A percentile compares a stretch with the other conserved stretches of the same genome.
phyloP scores from a whole-genome alignment of 2,329 filamentous ascomycete genomes.

The Thelonectria olida region DNA sequence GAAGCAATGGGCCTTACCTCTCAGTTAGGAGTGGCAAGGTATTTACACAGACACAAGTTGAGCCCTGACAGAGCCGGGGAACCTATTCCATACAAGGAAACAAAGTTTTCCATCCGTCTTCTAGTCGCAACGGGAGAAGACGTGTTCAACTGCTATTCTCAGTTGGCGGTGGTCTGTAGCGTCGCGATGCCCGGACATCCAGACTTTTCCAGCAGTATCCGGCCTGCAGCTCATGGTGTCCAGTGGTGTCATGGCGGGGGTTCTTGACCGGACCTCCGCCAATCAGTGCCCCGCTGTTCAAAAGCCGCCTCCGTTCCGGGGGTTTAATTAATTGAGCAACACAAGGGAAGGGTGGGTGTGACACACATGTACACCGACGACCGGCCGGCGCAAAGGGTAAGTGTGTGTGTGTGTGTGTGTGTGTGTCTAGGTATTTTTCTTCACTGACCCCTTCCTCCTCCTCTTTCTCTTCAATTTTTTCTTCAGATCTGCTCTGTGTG shows the following conservation, averaged over 20 bases:
- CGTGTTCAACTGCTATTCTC: not conserved
- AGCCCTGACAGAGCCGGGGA: too few relatives aligned
- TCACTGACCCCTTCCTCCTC: constrained; percentile 1
- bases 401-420: too few relatives aligned
- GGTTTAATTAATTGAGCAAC: too few relatives aligned
- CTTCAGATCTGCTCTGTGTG: not conserved
- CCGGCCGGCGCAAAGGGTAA: constrained; percentile 35
- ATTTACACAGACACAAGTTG: too few relatives aligned
- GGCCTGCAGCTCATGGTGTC: not conserved
- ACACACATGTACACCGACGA: constrained; percentile 34
- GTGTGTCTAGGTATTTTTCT: constrained; percentile 14
- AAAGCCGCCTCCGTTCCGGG: constrained; percentile 21
- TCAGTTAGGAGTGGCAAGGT: too few relatives aligned
- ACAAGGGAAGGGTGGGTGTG: constrained; percentile 21
- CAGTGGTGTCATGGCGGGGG: constrained; percentile 26
- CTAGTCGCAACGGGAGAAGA: not conserved
- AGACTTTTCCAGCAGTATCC: not conserved
- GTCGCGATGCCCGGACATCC: not conserved
- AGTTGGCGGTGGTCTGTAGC: not conserved
- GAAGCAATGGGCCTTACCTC: too few relatives aligned
- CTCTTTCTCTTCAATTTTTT: constrained; percentile 1
- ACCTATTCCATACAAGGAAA: too few relatives aligned
- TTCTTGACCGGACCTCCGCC: constrained; percentile 15
- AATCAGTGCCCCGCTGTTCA: constrained; percentile 36
- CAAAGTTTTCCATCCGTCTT: too few relatives aligned